phyloP scores from a whole-genome alignment of 805 yeast species.

The Yarrowia sp. region DNA sequence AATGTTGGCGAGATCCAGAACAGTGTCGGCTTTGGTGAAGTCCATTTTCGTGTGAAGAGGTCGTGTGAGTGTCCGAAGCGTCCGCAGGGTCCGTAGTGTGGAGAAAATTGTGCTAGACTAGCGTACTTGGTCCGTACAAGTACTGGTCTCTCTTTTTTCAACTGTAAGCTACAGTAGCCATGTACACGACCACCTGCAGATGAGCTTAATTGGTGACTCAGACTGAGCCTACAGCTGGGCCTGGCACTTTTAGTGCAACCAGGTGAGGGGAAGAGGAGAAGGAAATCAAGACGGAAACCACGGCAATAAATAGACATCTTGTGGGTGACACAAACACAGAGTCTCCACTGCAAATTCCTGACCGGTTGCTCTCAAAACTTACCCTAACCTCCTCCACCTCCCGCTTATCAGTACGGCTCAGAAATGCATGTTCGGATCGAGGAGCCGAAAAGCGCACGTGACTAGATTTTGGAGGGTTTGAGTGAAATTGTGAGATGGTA shows the following conservation, averaged over 20 bases:
- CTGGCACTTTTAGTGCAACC: not conserved
- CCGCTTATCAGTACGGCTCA: conserved; percentile 15
- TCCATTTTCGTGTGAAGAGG: conserved; percentile 72
- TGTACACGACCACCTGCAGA: too few relatives aligned
- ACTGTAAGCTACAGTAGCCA: too few relatives aligned
- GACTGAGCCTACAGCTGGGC: too few relatives aligned
- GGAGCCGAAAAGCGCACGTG: not conserved
- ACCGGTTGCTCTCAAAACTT: not conserved
- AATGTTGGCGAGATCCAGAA: conserved; percentile 75
- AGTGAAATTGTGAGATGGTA: too few relatives aligned
- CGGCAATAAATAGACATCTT: not conserved
- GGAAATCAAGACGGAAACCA: not conserved
- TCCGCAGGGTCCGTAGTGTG: not conserved
- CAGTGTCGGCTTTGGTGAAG: conserved; percentile 78
- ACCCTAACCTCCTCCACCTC: not conserved
- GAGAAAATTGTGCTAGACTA: not conserved
- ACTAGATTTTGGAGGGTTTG: not conserved
- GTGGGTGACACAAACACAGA: not conserved
- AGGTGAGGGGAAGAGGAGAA: not conserved
- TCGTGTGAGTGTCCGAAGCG: not conserved
- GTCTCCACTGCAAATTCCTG: too few relatives aligned
- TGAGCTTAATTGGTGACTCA: conserved; percentile 14
- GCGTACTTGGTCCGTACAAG: too few relatives aligned
- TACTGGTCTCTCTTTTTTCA: too few relatives aligned
- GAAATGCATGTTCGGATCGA: not conserved